Percentiles rank a stretch among this genome's conserved stretches.
These are phyloP conservation scores for Candida coquimbonensis DNA, from an alignment of 805 yeast genomes.

Conservation along the genomic window DNA sequence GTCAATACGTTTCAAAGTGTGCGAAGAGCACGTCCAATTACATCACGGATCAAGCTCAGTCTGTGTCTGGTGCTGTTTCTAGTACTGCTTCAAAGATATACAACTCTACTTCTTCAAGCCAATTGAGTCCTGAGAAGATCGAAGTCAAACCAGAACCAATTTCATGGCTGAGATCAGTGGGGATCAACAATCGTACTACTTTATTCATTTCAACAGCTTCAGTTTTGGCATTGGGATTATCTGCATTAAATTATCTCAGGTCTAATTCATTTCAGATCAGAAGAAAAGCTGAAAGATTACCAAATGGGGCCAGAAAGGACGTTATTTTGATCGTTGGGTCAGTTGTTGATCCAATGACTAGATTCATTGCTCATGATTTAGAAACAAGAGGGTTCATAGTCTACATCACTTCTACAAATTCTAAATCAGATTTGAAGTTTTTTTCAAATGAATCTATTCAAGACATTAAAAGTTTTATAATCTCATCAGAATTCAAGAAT, in stretches of 20 bases:
- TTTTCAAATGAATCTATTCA: conserved; percentile 54
- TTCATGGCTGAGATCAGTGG: neutral
- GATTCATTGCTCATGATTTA: conserved; percentile 64
- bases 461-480: conserved; percentile 60
- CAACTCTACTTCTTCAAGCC: neutral
- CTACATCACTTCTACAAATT: conserved; percentile 49
- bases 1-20: conserved; percentile 2
- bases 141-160: neutral
- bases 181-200: neutral
- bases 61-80: neutral
- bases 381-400: conserved; percentile 78
- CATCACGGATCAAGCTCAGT: neutral
- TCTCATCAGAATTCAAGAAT: conserved; percentile 37
- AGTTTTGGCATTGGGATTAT: neutral
- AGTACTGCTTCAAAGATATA: neutral
- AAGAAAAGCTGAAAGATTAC: conserved; percentile 54
- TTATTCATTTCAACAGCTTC: neutral
- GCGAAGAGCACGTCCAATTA: neutral
- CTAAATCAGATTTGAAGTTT: conserved; percentile 30
- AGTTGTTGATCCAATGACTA: conserved; percentile 65
- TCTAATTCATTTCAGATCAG: conserved; percentile 9
- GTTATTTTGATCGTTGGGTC: conserved; percentile 72
- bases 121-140: neutral
- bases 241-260: neutral
- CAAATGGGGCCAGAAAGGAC: conserved; percentile 69